Evolutionary conservation across 495 filamentous ascomycete genomes (phyloP).

Genomic region (Penicillium antarcticum): DNA sequence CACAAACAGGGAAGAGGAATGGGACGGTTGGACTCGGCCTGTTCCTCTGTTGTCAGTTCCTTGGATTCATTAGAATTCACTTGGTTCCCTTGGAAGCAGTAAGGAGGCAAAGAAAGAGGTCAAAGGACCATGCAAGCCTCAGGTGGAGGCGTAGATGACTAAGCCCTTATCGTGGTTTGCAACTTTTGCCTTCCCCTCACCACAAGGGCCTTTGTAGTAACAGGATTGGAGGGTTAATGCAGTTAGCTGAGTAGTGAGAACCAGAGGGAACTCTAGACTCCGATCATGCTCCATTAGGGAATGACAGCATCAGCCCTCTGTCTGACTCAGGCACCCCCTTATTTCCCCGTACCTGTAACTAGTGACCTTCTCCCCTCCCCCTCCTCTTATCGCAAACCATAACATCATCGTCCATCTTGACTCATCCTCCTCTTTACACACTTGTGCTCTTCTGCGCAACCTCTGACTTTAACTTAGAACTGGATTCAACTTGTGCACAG

Average conservation of each 20-base stretch:
- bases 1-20: constrained; percentile 3
- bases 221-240: background rate
- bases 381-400: constrained; percentile 10
- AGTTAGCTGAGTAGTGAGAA: background rate
- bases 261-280: background rate
- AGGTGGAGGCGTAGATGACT: background rate
- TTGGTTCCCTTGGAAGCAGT: background rate
- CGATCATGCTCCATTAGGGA: constrained; percentile 1
- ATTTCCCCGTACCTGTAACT: constrained; percentile 7
- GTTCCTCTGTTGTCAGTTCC: too few relatives aligned
- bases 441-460: background rate
- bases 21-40: background rate
- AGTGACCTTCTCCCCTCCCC: constrained; percentile 6
- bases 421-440: constrained; percentile 4
- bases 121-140: background rate
- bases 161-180: constrained; percentile 8
- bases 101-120: background rate
- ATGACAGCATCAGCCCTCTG: constrained; percentile 15
- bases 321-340: constrained; percentile 9
- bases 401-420: constrained; percentile 10
- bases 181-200: background rate
- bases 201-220: constrained; percentile 4
- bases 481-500: background rate
- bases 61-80: background rate
- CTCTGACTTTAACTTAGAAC: background rate